Evolutionary conservation across 768 basidiomycete species (phyloP).

Genomic region (Phaeolepiota aurea): DNA sequence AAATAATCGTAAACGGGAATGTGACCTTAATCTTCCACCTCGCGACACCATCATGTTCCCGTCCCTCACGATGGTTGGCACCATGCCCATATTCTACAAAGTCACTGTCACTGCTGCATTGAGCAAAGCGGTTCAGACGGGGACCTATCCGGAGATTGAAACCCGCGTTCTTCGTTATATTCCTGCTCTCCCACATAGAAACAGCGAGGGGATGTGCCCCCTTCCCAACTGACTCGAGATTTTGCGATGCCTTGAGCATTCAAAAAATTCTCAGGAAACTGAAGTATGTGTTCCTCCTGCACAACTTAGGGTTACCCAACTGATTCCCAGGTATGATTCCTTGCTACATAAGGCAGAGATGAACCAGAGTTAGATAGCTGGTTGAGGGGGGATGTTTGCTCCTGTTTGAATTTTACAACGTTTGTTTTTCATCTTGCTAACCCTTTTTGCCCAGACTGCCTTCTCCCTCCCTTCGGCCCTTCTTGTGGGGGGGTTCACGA

Average conservation of each 20-base stretch:
- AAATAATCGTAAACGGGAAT: conserved; percentile 13
- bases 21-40: conserved; percentile 10
- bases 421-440: too few relatives aligned
- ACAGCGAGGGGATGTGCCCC: conserved; percentile 12
- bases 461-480: too few relatives aligned
- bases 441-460: too few relatives aligned
- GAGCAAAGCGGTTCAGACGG: conserved; percentile 11
- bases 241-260: conserved; percentile 11
- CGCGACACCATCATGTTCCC: conserved; percentile 10
- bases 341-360: too few relatives aligned
- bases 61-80: conserved; percentile 13
- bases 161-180: conserved; percentile 14
- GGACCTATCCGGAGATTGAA: conserved; percentile 10
- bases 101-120: conserved; percentile 13
- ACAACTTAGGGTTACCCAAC: too few relatives aligned
- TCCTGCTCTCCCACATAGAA: conserved; percentile 11
- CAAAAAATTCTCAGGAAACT: conserved; percentile 11
- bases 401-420: too few relatives aligned
- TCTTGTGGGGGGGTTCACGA: too few relatives aligned
- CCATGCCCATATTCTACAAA: conserved; percentile 16
- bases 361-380: too few relatives aligned
- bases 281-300: too few relatives aligned
- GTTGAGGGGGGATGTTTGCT: too few relatives aligned
- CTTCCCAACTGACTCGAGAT: conserved; percentile 11
- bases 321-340: too few relatives aligned